Evolutionary conservation across 306 rosid genomes (phyloP).

Genomic region (Cicer pinnatifidum): DNA sequence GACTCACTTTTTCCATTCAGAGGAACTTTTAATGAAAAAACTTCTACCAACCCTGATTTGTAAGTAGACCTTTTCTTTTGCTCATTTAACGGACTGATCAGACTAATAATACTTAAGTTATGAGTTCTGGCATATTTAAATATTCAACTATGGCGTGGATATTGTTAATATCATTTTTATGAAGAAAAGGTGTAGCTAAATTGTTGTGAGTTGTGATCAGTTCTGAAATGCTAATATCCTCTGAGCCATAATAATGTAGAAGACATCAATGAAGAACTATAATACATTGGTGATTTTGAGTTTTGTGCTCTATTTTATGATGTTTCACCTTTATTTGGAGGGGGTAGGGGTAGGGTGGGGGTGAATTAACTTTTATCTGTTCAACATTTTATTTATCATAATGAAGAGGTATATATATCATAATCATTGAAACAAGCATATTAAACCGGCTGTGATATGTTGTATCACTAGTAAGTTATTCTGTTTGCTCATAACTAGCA

Average conservation of each 20-base stretch:
- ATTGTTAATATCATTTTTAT: slow-evolving; percentile 27
- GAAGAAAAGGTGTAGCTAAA: slow-evolving; percentile 7
- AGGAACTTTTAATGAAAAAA: slow-evolving; percentile 88
- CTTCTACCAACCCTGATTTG: slow-evolving; percentile 85
- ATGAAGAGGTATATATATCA: background rate
- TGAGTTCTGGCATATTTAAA: background rate
- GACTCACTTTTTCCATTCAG: slow-evolving; percentile 86
- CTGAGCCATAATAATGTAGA: slow-evolving; percentile 11
- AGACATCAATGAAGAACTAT: slow-evolving; percentile 27
- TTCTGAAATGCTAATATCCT: slow-evolving; percentile 19
- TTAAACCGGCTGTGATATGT: slow-evolving; percentile 37
- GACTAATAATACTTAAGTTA: slow-evolving; percentile 6
- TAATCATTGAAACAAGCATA: slow-evolving; percentile 20
- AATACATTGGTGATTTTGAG: slow-evolving; percentile 2
- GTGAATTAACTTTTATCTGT: background rate
- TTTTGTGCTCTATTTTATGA: slow-evolving; percentile 9
- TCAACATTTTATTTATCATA: slow-evolving; percentile 17
- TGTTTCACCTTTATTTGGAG: background rate
- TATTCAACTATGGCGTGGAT: slow-evolving; percentile 33
- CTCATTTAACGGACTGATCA: slow-evolving; percentile 29
- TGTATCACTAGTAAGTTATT: background rate
- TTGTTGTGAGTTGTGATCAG: background rate
- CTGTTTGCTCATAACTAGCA: slow-evolving; percentile 9
- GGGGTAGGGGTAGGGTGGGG: background rate
- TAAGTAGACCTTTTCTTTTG: slow-evolving; percentile 53